A percentile compares a stretch with the other conserved stretches of the same genome.
These are phyloP conservation scores for Tricholomella constricta DNA, from an alignment of 768 basidiomycete species.

Conservation along the genomic window DNA sequence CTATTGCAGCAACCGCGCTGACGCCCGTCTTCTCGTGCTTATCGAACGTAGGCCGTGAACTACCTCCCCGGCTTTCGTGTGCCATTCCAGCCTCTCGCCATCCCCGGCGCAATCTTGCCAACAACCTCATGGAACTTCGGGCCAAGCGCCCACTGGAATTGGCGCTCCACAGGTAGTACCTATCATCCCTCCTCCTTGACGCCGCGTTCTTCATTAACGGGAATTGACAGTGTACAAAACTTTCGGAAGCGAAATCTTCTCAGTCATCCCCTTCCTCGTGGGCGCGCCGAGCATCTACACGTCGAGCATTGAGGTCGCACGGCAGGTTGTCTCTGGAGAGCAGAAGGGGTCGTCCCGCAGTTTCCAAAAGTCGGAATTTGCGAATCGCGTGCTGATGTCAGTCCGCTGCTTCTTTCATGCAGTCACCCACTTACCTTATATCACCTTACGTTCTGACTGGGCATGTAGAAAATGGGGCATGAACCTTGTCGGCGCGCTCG, in stretches of 20 bases:
- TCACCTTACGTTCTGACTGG: too few relatives aligned
- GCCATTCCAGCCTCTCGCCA: constrained; percentile 37
- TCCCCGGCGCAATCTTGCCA: constrained; percentile 37
- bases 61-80: constrained; percentile 38
- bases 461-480: constrained; percentile 8
- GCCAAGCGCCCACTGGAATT: constrained; percentile 14
- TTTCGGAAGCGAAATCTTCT: constrained; percentile 37
- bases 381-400: constrained; percentile 1
- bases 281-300: constrained; percentile 41
- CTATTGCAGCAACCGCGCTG: too few relatives aligned
- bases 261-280: constrained; percentile 38
- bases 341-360: constrained; percentile 36
- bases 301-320: constrained; percentile 46
- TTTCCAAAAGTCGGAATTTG: neutral
- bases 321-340: constrained; percentile 41
- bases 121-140: constrained; percentile 45
- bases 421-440: neutral
- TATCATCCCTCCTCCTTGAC: neutral
- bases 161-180: constrained; percentile 3
- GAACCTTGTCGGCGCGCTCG: constrained; percentile 13
- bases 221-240: constrained; percentile 33
- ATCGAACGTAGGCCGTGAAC: constrained; percentile 29
- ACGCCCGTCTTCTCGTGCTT: too few relatives aligned
- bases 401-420: neutral
- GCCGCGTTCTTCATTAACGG: neutral